Evolutionary conservation across 2,329 filamentous ascomycete species (phyloP), one percentile per base, ranked within the genome.

Genomic region (Fonsecaea erecta): DNA sequence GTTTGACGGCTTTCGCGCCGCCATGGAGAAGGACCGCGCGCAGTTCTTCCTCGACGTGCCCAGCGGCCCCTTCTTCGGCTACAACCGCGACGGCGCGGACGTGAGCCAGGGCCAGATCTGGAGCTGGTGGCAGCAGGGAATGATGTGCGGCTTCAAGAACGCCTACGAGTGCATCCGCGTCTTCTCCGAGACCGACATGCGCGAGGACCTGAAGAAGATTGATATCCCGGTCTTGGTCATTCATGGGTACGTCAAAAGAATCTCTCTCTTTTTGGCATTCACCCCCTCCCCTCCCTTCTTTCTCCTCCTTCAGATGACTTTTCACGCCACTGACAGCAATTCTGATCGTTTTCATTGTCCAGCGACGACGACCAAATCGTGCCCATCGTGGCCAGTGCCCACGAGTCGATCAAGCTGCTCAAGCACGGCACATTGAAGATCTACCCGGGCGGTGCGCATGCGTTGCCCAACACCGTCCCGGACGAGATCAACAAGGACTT

Each of bases 131-230:
- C 68, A 72, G 64, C 76, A 79, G 69, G 77, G 77, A 1, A 79
- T 80, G 78, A 70, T 71, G 58, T 70, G 74, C 21, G 73, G 77
- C 9, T 78, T 78, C 69, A 78, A 77, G 65, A 68, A 69, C 24
- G 71, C 75, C 0, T 80, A 80, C 63, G 78, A 80, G 62, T 78
- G 74, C 53, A 74, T 80, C 70, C 75, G 73, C 62, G 76, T 74
- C 7, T 79, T 80, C 56, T 78, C 77, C 0, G 78, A 80, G 71
- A 80, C 78, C 3, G 77, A 81, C 69, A 74, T 77, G 28, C 77
- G 76, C 0, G 77, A 77, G 51, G 78, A 80, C 66, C 65, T 81
- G 57, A 76, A 76, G 68, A 76, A 72, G 12, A 75, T 78, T 35
- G 71, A 79, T 54, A 75, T 80, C 52, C 79, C 78, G 0, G 75